Evolutionary conservation across 805 yeast genomes (phyloP), one percentile per base, ranked within the genome.

Genomic region (Hagleromyces aurorensis): DNA sequence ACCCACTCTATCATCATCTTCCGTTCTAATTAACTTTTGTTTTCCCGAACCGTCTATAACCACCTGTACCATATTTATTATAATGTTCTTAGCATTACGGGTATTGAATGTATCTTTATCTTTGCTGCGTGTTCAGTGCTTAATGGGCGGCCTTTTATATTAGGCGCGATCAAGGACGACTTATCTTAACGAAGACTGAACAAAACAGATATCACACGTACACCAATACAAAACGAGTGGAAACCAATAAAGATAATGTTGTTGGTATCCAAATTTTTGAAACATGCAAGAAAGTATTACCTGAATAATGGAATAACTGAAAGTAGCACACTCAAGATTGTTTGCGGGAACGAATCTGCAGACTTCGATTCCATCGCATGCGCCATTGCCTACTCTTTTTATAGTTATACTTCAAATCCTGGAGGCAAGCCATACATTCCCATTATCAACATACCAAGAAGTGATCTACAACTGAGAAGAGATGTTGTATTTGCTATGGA

Each of bases 291-390:
- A n/a, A n/a, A n/a, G n/a, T n/a, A n/a, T n/a, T n/a, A n/a, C n/a
- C n/a, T n/a, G n/a, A n/a, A n/a, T n/a, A n/a, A n/a, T n/a, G n/a
- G 19, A 10, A 14, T 21, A 12, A 16, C 14, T n/a, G 25, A 23
- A 19, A 32, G 23, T 11, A 17, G 29, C 5, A 27, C 27, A 10
- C 16, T 44, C 14, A 33, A 28, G 16, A 40, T 50, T 10, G 52
- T 48, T 5, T 46, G 46, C 0, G 96, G 96, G 1, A 86, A 86
- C 48, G 91, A 85, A 46, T 72, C 91, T 4, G 87, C 91, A 36
- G 86, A 89, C 55, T 61, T 91, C 60, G 98, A 89, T 55, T 87
- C 96, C 0, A 79, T 86, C 18, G 70, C 84, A 2, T 69, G 79
- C 32, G 78, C 96, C 0, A 61, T 91, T 4, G 48, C 80, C 3